Conservation (phyloP, 2,329 filamentous ascomycete genomes). For the Arthroderma sp. region DNA sequence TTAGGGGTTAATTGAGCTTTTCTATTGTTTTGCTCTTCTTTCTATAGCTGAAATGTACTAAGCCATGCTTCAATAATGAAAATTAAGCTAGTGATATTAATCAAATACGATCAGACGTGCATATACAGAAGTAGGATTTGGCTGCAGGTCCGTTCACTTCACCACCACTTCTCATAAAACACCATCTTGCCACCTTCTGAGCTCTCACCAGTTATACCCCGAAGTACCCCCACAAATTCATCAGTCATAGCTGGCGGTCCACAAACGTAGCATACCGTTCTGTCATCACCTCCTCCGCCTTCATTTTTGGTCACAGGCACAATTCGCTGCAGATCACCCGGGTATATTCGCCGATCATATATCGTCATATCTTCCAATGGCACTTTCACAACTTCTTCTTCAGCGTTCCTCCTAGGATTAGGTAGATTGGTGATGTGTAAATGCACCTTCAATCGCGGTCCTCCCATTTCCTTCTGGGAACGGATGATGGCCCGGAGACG, state of each 20-base stretch:
- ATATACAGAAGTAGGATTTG: no score
- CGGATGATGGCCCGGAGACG: slow-evolving; percentile 29
- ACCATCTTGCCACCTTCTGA: slow-evolving; percentile 24
- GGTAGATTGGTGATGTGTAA: no score
- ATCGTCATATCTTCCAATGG: slow-evolving; percentile 13
- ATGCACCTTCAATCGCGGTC: background rate
- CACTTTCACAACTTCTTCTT: no score
- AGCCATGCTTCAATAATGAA: no score
- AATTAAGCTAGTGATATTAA: no score
- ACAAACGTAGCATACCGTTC: slow-evolving; percentile 51
- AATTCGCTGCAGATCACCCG: slow-evolving; percentile 23
- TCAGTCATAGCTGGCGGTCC: slow-evolving; percentile 59
- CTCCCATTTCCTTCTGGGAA: slow-evolving; percentile 11
- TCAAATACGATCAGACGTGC: no score
- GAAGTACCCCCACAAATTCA: slow-evolving; percentile 39
- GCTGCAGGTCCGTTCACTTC: background rate
- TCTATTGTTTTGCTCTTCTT: no score
- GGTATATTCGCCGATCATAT: slow-evolving; percentile 22
- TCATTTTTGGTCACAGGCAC: slow-evolving; percentile 5
- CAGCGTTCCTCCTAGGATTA: no score
- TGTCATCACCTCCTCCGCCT: slow-evolving; percentile 17
- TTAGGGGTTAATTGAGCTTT: no score
- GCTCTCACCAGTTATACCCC: slow-evolving; percentile 22
- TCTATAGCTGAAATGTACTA: no score
- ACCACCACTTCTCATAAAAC: slow-evolving; percentile 21